Evolutionary conservation across 129 eudicot species (phyloP).

Genomic region (Arctium minus): DNA sequence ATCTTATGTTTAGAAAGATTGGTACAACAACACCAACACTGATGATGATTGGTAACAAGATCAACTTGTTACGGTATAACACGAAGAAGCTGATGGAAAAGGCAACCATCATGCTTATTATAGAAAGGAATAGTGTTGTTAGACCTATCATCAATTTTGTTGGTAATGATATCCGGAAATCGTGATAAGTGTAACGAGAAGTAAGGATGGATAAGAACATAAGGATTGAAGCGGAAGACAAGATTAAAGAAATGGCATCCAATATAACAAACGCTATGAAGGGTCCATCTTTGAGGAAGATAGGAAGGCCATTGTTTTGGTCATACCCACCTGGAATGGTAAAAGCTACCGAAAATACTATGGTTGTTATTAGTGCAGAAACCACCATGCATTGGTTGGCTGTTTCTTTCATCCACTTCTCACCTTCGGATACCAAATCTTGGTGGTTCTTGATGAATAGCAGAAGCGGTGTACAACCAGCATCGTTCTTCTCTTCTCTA

Average conservation of each 20-base stretch:
- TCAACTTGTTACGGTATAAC: conserved; percentile 10
- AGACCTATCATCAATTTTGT: background rate
- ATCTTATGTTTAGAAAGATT: conserved; percentile 5
- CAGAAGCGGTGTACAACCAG: conserved; percentile 11
- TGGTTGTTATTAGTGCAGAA: conserved; percentile 15
- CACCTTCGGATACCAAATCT: conserved; percentile 2
- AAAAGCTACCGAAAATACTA: conserved; percentile 23
- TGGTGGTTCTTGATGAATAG: conserved; percentile 24
- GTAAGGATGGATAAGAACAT: conserved; percentile 26
- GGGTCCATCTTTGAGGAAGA: background rate
- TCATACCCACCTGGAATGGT: conserved; percentile 33
- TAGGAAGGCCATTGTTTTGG: conserved; percentile 22
- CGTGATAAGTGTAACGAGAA: background rate
- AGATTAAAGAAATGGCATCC: conserved; percentile 27
- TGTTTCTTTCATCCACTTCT: conserved; percentile 28
- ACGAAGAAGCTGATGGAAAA: conserved; percentile 9
- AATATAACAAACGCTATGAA: conserved; percentile 16
- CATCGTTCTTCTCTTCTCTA: conserved; percentile 18
- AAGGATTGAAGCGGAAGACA: conserved; percentile 19
- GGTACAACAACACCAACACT: conserved; percentile 25
- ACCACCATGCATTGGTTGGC: conserved; percentile 22
- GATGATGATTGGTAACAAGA: conserved; percentile 17
- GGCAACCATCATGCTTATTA: conserved; percentile 13
- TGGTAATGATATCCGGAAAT: background rate
- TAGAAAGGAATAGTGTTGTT: conserved; percentile 3